Percentiles rank a stretch among this genome's conserved stretches.
Evolutionary conservation across 2,329 filamentous ascomycete species (phyloP).

Genomic region (Zalaria sp.): DNA sequence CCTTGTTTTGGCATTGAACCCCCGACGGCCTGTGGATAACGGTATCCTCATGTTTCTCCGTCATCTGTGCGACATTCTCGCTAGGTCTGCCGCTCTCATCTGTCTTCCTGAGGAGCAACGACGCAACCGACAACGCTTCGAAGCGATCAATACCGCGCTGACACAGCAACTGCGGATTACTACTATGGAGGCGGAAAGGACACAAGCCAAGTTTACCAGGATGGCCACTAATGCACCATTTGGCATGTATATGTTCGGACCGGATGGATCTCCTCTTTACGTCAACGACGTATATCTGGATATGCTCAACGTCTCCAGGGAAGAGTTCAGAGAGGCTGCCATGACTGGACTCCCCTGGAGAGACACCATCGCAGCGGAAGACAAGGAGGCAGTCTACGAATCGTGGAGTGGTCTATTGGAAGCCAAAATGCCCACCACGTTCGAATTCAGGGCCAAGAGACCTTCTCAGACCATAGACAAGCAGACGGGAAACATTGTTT

Average conservation of each 20-base stretch:
- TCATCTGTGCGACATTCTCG: slow-evolving; percentile 15
- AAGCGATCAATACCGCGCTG: slow-evolving; percentile 21
- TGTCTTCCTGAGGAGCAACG: slow-evolving; percentile 6
- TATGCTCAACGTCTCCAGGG: slow-evolving; percentile 15
- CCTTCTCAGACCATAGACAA: slow-evolving; percentile 18
- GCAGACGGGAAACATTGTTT: slow-evolving; percentile 9
- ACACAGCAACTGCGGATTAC: slow-evolving; percentile 19
- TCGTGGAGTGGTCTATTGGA: slow-evolving; percentile 11
- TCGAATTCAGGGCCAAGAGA: slow-evolving; percentile 23
- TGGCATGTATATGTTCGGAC: slow-evolving; percentile 23
- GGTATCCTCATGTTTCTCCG: slow-evolving; percentile 25
- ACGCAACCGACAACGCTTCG: slow-evolving; percentile 21
- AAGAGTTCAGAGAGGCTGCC: slow-evolving; percentile 6
- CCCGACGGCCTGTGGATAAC: slow-evolving; percentile 22
- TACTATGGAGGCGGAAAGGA: slow-evolving; percentile 18
- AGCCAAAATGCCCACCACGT: too few species aligned
- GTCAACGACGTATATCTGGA: slow-evolving; percentile 26
- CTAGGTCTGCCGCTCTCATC: slow-evolving; percentile 20
- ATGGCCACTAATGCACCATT: slow-evolving; percentile 25
- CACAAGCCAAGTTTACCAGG: slow-evolving; percentile 23
- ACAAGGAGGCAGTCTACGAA: slow-evolving; percentile 17
- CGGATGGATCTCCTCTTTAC: slow-evolving; percentile 21
- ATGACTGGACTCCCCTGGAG: slow-evolving; percentile 15
- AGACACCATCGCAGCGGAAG: slow-evolving; percentile 12
- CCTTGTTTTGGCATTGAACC: slow-evolving; percentile 24